Conservation (phyloP, 768 basidiomycete species). For the Jaapia argillacea region DNA sequence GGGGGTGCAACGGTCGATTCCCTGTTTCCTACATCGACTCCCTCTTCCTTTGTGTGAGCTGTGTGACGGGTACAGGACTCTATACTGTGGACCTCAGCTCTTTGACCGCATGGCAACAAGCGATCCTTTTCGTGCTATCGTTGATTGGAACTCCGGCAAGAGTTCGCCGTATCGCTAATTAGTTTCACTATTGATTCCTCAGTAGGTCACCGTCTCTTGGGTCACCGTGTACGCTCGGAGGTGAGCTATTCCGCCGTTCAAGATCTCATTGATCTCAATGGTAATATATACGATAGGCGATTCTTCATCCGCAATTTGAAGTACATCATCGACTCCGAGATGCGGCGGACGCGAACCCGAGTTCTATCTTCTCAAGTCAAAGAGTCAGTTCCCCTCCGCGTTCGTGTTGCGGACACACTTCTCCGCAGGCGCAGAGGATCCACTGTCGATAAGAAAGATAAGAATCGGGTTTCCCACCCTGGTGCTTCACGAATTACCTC, state of each 20-base stretch:
- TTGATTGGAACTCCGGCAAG: conserved; percentile 17
- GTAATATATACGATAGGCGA: too few species aligned
- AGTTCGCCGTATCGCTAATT: not conserved
- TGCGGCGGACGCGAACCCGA: conserved; percentile 2
- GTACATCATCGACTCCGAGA: conserved; percentile 13
- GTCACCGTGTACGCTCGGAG: conserved; percentile 28
- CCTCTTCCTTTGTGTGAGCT: conserved; percentile 26
- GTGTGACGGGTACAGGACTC: conserved; percentile 25
- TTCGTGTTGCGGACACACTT: too few species aligned
- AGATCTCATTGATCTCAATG: too few species aligned
- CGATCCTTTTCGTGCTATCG: conserved; percentile 15
- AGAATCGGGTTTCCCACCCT: too few species aligned
- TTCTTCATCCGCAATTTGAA: conserved; percentile 11
- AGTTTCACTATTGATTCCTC: not conserved
- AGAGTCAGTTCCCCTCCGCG: too few species aligned
- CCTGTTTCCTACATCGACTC: conserved; percentile 25
- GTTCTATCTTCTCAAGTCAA: not conserved
- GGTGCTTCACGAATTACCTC: too few species aligned
- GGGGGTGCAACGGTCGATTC: conserved; percentile 28
- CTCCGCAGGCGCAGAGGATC: too few species aligned
- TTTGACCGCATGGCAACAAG: conserved; percentile 19
- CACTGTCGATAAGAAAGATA: too few species aligned
- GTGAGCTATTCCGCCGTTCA: conserved; percentile 8
- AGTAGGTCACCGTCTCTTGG: conserved; percentile 26
- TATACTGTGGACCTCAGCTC: conserved; percentile 18